Conservation (phyloP, 208 protist genomes). For the Leishmania gerbilli region DNA sequence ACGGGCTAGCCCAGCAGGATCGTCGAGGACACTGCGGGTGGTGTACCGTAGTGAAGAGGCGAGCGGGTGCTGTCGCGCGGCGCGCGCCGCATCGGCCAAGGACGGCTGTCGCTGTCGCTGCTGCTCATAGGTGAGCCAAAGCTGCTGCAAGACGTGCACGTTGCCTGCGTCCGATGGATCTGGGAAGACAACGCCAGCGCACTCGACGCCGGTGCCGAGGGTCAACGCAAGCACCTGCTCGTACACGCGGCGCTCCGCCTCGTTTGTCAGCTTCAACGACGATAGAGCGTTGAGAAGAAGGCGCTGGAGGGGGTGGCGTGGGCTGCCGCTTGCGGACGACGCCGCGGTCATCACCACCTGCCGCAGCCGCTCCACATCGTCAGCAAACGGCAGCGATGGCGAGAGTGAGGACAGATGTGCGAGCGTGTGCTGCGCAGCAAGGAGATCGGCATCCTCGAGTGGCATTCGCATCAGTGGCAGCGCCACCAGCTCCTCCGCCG, state of each 20-base stretch:
- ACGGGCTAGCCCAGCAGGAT: constrained; percentile 12
- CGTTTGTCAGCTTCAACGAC: constrained; percentile 8
- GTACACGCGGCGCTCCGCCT: constrained; percentile 17
- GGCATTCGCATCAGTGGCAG: constrained; percentile 43
- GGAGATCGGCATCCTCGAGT: constrained; percentile 32
- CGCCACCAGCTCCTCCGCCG: constrained; percentile 61
- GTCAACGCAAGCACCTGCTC: constrained; percentile 34
- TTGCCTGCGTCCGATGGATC: constrained; percentile 43
- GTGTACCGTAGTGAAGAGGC: constrained; percentile 18
- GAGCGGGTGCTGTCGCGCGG: constrained; percentile 22
- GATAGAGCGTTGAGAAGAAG: constrained; percentile 24
- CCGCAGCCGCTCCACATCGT: constrained; percentile 15
- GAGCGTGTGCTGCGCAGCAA: constrained; percentile 16
- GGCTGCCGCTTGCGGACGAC: background rate
- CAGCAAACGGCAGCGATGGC: background rate
- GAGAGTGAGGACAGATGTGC: background rate
- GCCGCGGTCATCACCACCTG: constrained; percentile 1
- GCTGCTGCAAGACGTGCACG: constrained; percentile 54
- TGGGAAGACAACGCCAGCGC: constrained; percentile 50
- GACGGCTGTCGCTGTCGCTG: constrained; percentile 28
- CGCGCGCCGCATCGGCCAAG: constrained; percentile 19
- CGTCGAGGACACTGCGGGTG: constrained; percentile 6
- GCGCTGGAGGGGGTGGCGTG: constrained; percentile 15
- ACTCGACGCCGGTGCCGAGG: constrained; percentile 71
- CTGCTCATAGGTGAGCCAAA: constrained; percentile 35